Evolutionary conservation across 2,329 filamentous ascomycete species (phyloP), one percentile per base, ranked within the genome.

Genomic region (Ophiostoma sp.): DNA sequence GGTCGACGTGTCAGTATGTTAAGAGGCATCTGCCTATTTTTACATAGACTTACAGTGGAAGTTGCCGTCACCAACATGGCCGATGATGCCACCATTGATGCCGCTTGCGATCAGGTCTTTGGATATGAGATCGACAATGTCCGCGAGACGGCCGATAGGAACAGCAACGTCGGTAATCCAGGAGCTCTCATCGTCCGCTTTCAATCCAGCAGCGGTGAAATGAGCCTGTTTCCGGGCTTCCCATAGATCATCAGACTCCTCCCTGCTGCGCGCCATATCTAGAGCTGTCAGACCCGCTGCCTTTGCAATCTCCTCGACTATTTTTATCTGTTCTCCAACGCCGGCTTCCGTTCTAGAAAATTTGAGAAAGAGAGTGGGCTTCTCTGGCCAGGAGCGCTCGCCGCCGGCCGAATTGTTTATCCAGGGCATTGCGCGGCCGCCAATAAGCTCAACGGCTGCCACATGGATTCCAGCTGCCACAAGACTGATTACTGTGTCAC

Each of bases 121-220:
- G 72, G 90, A 89, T 1, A 91, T 93, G 77, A 89, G 85, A 76
- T 93, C 90, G 72, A 94, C 92, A 69, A 93, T 87, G 71, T 89
- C 84, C 2, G 91, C 86, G 73, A 94, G 77, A 70, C 84, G 81
- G 71, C 86, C 90, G 76, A 95, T 88, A 11, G 92, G 92, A 67
- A 96, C 92, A 0, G 92, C 92, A 9, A 95, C 92, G 74, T 96
- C 92, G 1, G 90, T 91, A 0, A 91, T 94, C 91, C 91, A 95
- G 2, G 95, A 88, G 67, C 85, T 86, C 72, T 93, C 88, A 14
- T 82, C 85, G 62, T 76, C 84, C 79, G 77, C 85, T 79, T 78
- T 85, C 74, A 88, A 81, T 0, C 90, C 86, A 81, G 92, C 88
- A 69, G 90, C 88, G 74, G 87, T 90, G 91, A 91, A 95, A 49